Evolutionary conservation across 1,139 yeast genomes (phyloP), one percentile per base, ranked within the genome.

Genomic region (Kazachstania sp.): DNA sequence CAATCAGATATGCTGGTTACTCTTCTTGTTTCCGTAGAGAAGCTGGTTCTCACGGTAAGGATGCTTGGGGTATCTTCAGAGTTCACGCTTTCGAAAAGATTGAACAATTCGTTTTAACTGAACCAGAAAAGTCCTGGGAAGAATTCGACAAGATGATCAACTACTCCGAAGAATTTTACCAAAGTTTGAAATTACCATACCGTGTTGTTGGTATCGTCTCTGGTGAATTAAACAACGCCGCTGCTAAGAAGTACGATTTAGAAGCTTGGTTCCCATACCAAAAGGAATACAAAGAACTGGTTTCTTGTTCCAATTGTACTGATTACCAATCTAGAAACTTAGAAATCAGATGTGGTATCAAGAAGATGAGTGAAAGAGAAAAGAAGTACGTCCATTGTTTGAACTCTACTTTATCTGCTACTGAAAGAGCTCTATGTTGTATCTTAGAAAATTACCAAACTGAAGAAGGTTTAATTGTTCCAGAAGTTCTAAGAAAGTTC

Each of bases 251-350:
- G 72, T 92, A 83, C 74, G 99, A 92, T 72, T 78, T 92, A 66
- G 99, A 92, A 75, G 99, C 99, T 43, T 92, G 99, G 99, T 94
- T 92, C 95, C 99, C 99, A 65, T 92, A 77, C 86, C 98, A 92
- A 77, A 79, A 88, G 70, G 98, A 94, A 72, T 94, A 86, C 75
- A 94, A 94, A 74, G 99, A 92, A 75, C 80, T 92, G 62, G 98
- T 94, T 51, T 87, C 97, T 26, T 92, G 97, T 75, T 90, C 97
- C 52, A 92, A 92, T 78, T 92, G 99, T 79, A 94, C 98, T 50
- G 99, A 92, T 72, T 92, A 92, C 73, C 99, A 92, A 75, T 86
- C 97, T 43, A 85, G 99, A 76, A 90, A 90, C 77, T 77, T 94
- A 67, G 98, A 92, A 74, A 92, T 92, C 65, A 85, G 98, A 78